Base-by-base conservation (phyloP, 495 filamentous ascomycete genomes). In the Aspergillus bertholletiae region DNA sequence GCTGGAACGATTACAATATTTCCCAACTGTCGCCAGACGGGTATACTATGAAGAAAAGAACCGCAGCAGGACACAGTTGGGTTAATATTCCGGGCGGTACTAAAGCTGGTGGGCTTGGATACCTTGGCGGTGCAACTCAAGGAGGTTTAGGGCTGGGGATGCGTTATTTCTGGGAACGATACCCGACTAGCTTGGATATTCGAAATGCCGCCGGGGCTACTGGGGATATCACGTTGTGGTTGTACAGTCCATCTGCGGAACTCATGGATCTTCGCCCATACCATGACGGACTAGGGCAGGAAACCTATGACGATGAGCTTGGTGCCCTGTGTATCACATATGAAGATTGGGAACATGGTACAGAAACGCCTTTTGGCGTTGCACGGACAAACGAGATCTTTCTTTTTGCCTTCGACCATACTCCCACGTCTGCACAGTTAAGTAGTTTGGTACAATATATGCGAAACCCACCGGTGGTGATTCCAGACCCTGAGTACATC, bases 291-390 rank as follows among this genome's bases (percentile, higher is more conserved):
- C 53, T 81, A 21, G 73, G 71, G 0, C 43, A 74, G 39, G 67
- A 79, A 45, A 72, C 69, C 0, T 80, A 79, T 37, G 67, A 62
- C 5, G 65, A 79, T 27, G 75, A 81, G 48, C 50, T 78, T 0
- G 74, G 79, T 26, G 78, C 74, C 0, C 68, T 80, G 15, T 66
- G 78, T 15, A 72, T 80, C n/a, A 81, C 78, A 0, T 81, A 81
- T 51, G 78, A 81, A 39, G 78, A 81, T 46, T 80, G 67, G 17
- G 77, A 80, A 46, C 70, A 60, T 3, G 75, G 70, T 0, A 75
- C 73, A 46, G 66, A 69, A 40, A 77, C 77, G 1, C 70, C 76
- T 1, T 71, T 74, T 44, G 78, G 77, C 5, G 74, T 80, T 22
- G 76, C 66, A 9, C 66, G 74, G 40, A 79, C 74, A 0, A 79